Base-by-base conservation (phyloP, 306 rosid species). In the Prunus campanulata region DNA sequence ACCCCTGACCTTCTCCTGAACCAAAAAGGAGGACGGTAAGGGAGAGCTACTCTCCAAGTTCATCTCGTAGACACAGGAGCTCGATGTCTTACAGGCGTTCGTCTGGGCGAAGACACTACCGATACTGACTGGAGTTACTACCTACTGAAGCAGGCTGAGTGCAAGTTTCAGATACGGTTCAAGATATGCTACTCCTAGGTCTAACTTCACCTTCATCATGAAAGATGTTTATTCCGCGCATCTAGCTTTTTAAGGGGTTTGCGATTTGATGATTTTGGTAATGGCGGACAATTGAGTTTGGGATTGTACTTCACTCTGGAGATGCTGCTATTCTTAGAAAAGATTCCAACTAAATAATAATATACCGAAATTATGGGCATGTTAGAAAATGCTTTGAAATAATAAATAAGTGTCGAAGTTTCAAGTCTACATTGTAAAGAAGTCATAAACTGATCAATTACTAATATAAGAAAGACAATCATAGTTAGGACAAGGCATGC, bases 141-240 rank as follows among this genome's bases (percentile, higher is more conserved):
- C 2, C 9, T 1, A 39, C 44, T 2, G 9, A 39, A 6, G 44
- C 44, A 39, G 44, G 44, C 9, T 75, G 70, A 82, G 86, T 72
- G 88, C 88, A 8, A 76, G 93, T 71, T 87, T 93, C 10, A 87
- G 90, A 74, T 86, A 82, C 14, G 35, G 80, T 42, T 93, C 97
- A 19, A 87, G 96, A 77, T 90, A 96, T 27, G 68, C 64, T 16
- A 87, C 85, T 65, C 80, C 91, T 0, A 42, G 83, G 25, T 84
- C 90, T 60, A 24, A 39, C 83, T 11, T 85, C 93, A 18, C 81
- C 89, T 52, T 87, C 82, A 44, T 44, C 80, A 2, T 80, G 77
- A 78, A 48, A 32, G 19, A 3, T 72, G 81, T 54, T 39, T 22
- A 52, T 1, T 42, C 6, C 3, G 64, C 59, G 3, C 25, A 20